Conservation (phyloP, 768 basidiomycete species). For the Tulasnella sp. region DNA sequence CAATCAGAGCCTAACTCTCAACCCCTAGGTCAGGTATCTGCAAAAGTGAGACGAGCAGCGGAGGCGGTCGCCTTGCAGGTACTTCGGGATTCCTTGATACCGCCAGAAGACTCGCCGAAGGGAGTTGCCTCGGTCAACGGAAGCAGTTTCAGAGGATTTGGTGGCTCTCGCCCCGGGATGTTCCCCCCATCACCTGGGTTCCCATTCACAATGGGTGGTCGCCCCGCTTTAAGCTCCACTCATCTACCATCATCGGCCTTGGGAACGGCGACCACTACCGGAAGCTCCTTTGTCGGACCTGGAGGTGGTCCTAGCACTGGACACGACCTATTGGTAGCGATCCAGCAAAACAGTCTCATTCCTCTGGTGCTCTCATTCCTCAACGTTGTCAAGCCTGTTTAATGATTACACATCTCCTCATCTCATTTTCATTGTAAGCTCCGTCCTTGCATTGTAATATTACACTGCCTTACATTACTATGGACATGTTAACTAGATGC, state of each 20-base stretch:
- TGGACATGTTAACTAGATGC: not conserved
- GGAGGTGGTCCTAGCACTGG: slow-evolving; percentile 57
- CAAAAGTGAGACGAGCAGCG: slow-evolving; percentile 47
- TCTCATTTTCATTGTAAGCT: not conserved
- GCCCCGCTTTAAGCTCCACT: slow-evolving; percentile 18
- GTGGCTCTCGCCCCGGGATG: no score
- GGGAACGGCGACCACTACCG: slow-evolving; percentile 47
- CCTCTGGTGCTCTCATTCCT: slow-evolving; percentile 49
- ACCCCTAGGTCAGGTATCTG: slow-evolving; percentile 27
- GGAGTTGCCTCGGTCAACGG: not conserved
- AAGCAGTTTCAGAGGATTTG: no score
- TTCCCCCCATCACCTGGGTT: no score
- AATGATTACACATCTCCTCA: not conserved
- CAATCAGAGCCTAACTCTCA: not conserved
- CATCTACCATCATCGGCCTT: slow-evolving; percentile 17
- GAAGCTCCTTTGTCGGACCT: slow-evolving; percentile 45
- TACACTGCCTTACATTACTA: not conserved
- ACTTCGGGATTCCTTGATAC: slow-evolving; percentile 70
- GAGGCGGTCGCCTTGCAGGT: slow-evolving; percentile 69
- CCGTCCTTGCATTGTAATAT: not conserved
- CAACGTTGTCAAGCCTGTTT: slow-evolving; percentile 16
- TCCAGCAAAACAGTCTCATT: slow-evolving; percentile 82
- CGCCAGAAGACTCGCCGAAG: slow-evolving; percentile 21
- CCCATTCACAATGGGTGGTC: slow-evolving; percentile 18
- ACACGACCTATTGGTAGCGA: slow-evolving; percentile 71